Evolutionary conservation across 2,329 filamentous ascomycete genomes (phyloP).

Genomic region (Colletotrichum spaethianum): DNA sequence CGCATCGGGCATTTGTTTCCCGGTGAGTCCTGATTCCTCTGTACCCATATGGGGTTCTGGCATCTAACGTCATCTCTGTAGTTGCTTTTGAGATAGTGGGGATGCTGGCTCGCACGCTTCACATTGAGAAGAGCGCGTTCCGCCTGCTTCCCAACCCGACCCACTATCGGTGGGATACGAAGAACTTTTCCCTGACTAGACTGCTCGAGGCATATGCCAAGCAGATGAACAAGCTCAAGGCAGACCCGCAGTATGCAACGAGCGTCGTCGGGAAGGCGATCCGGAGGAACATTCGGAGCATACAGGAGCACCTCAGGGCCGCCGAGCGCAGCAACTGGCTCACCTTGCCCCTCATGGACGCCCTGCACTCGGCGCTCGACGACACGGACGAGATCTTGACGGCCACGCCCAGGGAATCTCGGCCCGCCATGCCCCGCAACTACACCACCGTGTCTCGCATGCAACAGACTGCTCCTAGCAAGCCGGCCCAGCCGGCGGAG

Average conservation of each 20-base stretch:
- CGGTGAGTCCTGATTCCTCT: slow-evolving; percentile 50
- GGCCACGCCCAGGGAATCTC: slow-evolving; percentile 45
- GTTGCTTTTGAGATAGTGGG: slow-evolving; percentile 72
- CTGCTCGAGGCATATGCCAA: slow-evolving; percentile 57
- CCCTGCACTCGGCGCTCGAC: slow-evolving; percentile 58
- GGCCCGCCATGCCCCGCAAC: slow-evolving; percentile 3
- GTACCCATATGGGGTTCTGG: background rate
- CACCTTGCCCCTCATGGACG: slow-evolving; percentile 54
- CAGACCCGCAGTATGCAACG: background rate
- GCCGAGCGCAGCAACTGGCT: slow-evolving; percentile 44
- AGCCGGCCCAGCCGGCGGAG: background rate
- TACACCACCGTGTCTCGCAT: slow-evolving; percentile 21
- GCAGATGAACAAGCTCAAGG: slow-evolving; percentile 44
- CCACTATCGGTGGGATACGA: slow-evolving; percentile 66
- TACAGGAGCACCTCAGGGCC: slow-evolving; percentile 45
- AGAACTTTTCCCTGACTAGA: slow-evolving; percentile 59
- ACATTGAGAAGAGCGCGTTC: slow-evolving; percentile 64
- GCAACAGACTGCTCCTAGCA: background rate
- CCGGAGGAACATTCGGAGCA: slow-evolving; percentile 32
- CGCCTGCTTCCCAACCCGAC: slow-evolving; percentile 72
- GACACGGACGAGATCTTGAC: slow-evolving; percentile 61
- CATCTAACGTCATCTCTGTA: slow-evolving; percentile 44
- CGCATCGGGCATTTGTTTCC: slow-evolving; percentile 65
- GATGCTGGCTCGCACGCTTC: slow-evolving; percentile 68
- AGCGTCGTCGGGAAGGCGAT: slow-evolving; percentile 13